Conservation (phyloP, 2,329 filamentous ascomycete species). For the Fusarium compactum region DNA sequence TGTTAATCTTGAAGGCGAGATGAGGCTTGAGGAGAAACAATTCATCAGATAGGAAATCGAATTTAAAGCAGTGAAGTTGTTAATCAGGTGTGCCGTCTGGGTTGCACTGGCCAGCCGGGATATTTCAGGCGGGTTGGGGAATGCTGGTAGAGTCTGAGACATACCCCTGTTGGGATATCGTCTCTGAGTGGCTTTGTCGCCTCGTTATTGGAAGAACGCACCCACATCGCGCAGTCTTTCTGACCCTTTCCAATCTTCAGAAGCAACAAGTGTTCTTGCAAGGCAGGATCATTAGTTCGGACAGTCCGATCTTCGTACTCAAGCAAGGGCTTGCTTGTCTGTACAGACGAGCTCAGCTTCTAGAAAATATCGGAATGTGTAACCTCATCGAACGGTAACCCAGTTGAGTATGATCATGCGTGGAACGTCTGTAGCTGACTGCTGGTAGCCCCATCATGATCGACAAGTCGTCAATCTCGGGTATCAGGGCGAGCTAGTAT, state of each 20-base stretch:
- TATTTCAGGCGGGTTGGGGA: slow-evolving; percentile 44
- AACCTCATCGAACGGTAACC: slow-evolving; percentile 27
- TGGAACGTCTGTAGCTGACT: slow-evolving; percentile 33
- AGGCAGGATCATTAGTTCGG: slow-evolving; percentile 24
- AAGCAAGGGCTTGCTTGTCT: slow-evolving; percentile 25
- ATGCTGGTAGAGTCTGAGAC: slow-evolving; percentile 49
- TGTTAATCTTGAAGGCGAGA: slow-evolving; percentile 45
- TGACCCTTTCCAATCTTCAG: slow-evolving; percentile 43
- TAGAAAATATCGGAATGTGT: slow-evolving; percentile 37
- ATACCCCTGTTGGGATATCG: slow-evolving; percentile 30
- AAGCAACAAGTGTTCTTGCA: slow-evolving; percentile 34
- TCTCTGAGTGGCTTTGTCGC: slow-evolving; percentile 25
- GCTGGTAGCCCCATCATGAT: slow-evolving; percentile 43
- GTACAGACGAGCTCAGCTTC: slow-evolving; percentile 30
- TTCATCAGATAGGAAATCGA: slow-evolving; percentile 24
- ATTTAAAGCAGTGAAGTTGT: slow-evolving; percentile 31
- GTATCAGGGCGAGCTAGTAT: slow-evolving; percentile 42
- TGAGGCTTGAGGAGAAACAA: slow-evolving; percentile 39
- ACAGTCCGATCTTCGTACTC: slow-evolving; percentile 29
- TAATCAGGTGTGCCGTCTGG: slow-evolving; percentile 40
- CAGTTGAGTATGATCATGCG: slow-evolving; percentile 35
- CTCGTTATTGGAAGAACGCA: slow-evolving; percentile 25
- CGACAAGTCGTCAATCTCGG: slow-evolving; percentile 49
- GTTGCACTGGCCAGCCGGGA: slow-evolving; percentile 40
- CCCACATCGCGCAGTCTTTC: slow-evolving; percentile 28